phyloP scores from a whole-genome alignment of 495 filamentous ascomycete genomes.

The Xylaria sp. region DNA sequence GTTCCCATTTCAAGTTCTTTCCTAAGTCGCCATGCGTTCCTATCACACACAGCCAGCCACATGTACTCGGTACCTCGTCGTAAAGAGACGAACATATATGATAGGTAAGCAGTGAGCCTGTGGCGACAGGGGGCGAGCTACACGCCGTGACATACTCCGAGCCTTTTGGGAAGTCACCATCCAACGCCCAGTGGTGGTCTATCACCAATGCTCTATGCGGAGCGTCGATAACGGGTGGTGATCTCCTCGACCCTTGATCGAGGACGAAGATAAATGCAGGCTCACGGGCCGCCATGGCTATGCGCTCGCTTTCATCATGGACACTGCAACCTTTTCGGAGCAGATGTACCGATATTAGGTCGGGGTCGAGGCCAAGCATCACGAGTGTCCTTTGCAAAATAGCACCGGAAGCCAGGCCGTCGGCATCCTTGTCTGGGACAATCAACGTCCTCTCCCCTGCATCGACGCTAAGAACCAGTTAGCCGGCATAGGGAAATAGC shows the following conservation, averaged over 20 bases:
- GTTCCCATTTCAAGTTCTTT: conserved; percentile 62
- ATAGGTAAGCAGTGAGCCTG: conserved; percentile 63
- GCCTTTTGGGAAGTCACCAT: conserved; percentile 58
- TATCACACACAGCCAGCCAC: conserved; percentile 62
- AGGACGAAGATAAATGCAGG: conserved; percentile 64
- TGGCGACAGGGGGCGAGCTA: conserved; percentile 63
- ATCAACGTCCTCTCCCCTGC: conserved; percentile 51
- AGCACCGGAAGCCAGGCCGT: conserved; percentile 64
- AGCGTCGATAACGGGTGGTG: conserved; percentile 53
- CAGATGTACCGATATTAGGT: conserved; percentile 59
- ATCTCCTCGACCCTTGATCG: conserved; percentile 62
- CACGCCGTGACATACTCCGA: conserved; percentile 59
- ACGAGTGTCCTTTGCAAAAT: conserved; percentile 62
- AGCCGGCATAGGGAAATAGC: conserved; percentile 29
- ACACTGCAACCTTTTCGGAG: conserved; percentile 59
- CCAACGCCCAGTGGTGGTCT: conserved; percentile 61
- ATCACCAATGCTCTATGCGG: conserved; percentile 58
- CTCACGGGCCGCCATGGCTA: conserved; percentile 49
- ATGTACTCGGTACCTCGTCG: conserved; percentile 47
- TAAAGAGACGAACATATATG: conserved; percentile 60
- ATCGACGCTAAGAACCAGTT: conserved; percentile 18
- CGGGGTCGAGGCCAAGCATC: conserved; percentile 53
- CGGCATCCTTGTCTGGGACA: conserved; percentile 68
- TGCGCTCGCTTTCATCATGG: conserved; percentile 54
- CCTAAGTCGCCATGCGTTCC: conserved; percentile 68